phyloP scores from a whole-genome alignment of 306 rosid species.

The Oemleria cerasiformis region DNA sequence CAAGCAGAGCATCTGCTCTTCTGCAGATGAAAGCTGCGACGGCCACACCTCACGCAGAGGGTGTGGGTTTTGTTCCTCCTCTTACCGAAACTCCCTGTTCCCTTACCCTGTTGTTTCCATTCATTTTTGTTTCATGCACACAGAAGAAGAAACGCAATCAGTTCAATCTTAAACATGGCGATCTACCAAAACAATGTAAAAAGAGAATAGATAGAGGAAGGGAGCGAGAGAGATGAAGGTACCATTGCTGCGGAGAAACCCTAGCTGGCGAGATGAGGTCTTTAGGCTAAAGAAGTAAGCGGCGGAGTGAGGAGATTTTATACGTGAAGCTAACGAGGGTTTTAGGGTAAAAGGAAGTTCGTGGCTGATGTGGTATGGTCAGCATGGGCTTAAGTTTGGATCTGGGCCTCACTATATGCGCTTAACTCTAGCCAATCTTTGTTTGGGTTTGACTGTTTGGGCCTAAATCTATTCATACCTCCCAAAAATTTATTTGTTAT shows the following conservation, averaged over 20 bases:
- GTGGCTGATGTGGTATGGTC: background rate
- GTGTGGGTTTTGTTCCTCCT: constrained; percentile 99
- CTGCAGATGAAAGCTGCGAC: constrained; percentile 97
- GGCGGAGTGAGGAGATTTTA: constrained; percentile 14
- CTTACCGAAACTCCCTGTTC: constrained; percentile 97
- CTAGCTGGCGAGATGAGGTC: constrained; percentile 23
- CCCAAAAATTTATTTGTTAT: too few species aligned
- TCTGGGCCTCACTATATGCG: background rate
- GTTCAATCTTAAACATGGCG: background rate
- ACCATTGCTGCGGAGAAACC: constrained; percentile 63
- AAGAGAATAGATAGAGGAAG: background rate
- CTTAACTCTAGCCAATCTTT: background rate
- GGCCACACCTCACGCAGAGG: constrained; percentile 93
- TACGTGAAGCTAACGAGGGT: constrained; percentile 7
- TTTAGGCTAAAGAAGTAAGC: constrained; percentile 12
- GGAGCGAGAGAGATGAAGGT: background rate
- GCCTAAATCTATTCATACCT: background rate
- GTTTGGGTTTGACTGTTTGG: background rate
- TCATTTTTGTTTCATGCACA: background rate
- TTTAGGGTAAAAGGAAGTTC: background rate
- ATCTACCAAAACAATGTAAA: background rate
- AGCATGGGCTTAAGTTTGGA: background rate
- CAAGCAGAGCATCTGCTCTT: constrained; percentile 95
- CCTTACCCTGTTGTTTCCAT: constrained; percentile 63
- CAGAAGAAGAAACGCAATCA: background rate